phyloP scores from a whole-genome alignment of 1,284 basidiomycete genomes.

The Butyriboletus regius region DNA sequence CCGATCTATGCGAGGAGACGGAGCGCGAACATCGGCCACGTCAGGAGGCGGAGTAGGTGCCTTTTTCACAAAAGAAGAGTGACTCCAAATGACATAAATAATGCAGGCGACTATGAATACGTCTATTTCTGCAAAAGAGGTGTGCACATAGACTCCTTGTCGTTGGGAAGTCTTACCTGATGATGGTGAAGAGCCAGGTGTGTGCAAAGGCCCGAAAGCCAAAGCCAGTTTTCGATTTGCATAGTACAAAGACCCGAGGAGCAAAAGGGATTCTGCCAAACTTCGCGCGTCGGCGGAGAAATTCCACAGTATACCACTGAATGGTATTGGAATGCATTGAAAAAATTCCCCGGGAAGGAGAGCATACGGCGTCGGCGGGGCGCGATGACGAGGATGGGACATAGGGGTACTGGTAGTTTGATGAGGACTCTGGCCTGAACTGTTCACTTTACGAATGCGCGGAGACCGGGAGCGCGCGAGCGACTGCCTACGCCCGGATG shows the following conservation, averaged over 20 bases:
- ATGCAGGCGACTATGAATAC: slow-evolving; percentile 51
- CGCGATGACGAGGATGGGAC: slow-evolving; percentile 24
- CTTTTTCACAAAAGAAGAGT: slow-evolving; percentile 39
- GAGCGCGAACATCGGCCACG: slow-evolving; percentile 21
- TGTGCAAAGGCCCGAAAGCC: slow-evolving; percentile 3
- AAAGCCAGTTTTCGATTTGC: slow-evolving; percentile 24
- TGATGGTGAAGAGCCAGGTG: slow-evolving; percentile 11
- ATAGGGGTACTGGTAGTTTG: slow-evolving; percentile 8
- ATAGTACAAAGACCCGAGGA: slow-evolving; percentile 30
- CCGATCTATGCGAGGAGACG: slow-evolving; percentile 40
- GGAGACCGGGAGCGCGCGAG: slow-evolving; percentile 25
- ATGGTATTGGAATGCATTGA: slow-evolving; percentile 16
- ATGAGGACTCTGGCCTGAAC: slow-evolving; percentile 19
- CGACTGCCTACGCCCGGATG: slow-evolving; percentile 14
- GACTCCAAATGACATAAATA: slow-evolving; percentile 59
- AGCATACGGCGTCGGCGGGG: not conserved
- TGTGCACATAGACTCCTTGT: slow-evolving; percentile 7
- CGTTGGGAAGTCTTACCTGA: slow-evolving; percentile 21
- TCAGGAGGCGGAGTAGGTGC: slow-evolving; percentile 16
- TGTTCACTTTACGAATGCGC: slow-evolving; percentile 12
- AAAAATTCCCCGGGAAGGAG: slow-evolving; percentile 26
- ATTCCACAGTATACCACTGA: slow-evolving; percentile 13
- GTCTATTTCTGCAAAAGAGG: slow-evolving; percentile 46
- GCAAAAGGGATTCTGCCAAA: slow-evolving; percentile 23
- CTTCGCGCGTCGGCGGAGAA: slow-evolving; percentile 25